phyloP scores from a whole-genome alignment of 768 basidiomycete genomes.

The Cystofilobasidium capitatum region DNA sequence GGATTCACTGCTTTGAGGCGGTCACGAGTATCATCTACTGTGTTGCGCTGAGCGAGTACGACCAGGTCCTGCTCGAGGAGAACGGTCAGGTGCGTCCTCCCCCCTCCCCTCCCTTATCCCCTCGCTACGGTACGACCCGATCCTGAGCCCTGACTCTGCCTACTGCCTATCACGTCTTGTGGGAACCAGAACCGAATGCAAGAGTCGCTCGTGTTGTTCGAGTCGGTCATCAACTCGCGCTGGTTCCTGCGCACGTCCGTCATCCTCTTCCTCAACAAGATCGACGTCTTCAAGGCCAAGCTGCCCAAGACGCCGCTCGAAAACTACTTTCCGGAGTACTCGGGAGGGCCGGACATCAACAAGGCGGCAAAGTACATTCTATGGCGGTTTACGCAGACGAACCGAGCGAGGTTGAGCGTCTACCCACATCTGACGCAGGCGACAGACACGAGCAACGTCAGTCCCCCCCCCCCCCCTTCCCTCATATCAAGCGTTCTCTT shows the following conservation, averaged over 20 bases:
- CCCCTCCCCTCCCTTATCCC: background rate
- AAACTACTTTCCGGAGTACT: conserved; percentile 71
- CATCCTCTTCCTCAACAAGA: conserved; percentile 88
- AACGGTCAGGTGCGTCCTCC: conserved; percentile 39
- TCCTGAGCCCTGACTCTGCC: background rate
- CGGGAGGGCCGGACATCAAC: conserved; percentile 35
- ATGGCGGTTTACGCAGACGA: conserved; percentile 11
- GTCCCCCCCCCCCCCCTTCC: background rate
- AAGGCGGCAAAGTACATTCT: conserved; percentile 18
- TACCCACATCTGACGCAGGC: conserved; percentile 25
- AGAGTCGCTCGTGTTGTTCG: conserved; percentile 88
- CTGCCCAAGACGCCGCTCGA: conserved; percentile 50
- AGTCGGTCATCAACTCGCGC: conserved; percentile 93
- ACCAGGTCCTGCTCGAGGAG: conserved; percentile 62
- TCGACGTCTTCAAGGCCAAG: conserved; percentile 61
- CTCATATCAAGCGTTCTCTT: background rate
- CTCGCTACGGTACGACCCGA: background rate
- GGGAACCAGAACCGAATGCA: conserved; percentile 93
- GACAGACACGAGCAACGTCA: conserved; percentile 23
- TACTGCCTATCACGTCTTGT: too few species aligned
- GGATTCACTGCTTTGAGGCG: conserved; percentile 53
- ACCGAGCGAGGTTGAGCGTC: conserved; percentile 36
- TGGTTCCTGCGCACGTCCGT: conserved; percentile 96
- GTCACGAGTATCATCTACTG: conserved; percentile 72
- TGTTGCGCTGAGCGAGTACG: conserved; percentile 64